phyloP scores from a whole-genome alignment of 2,329 filamentous ascomycete genomes.

The Cladosporium sp. region DNA sequence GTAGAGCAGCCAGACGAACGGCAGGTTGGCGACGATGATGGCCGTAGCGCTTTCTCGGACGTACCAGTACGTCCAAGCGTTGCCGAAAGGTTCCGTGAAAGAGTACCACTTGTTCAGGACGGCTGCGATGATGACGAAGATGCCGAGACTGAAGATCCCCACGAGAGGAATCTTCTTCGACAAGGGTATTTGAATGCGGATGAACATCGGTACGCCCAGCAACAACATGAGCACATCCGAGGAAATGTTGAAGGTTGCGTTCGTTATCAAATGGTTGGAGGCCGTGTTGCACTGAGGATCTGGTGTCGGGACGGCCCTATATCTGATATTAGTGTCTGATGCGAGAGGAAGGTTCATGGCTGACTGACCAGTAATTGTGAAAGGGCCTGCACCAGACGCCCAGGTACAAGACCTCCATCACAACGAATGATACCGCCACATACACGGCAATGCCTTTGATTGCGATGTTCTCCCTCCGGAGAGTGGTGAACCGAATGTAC shows the following conservation, averaged over 20 bases:
- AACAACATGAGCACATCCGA: slow-evolving; percentile 48
- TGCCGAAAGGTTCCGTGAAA: slow-evolving; percentile 58
- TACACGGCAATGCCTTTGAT: slow-evolving; percentile 38
- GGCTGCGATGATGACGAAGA: slow-evolving; percentile 58
- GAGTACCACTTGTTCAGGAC: slow-evolving; percentile 65
- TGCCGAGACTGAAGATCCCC: slow-evolving; percentile 57
- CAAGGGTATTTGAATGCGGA: slow-evolving; percentile 44
- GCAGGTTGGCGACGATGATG: slow-evolving; percentile 61
- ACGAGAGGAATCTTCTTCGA: slow-evolving; percentile 56
- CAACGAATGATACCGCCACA: slow-evolving; percentile 36
- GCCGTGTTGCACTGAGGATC: slow-evolving; percentile 44
- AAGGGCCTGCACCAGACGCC: slow-evolving; percentile 44
- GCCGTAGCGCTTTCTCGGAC: slow-evolving; percentile 60
- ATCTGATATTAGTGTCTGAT: neutral
- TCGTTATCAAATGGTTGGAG: slow-evolving; percentile 40
- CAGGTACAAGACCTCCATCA: slow-evolving; percentile 44
- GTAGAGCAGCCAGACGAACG: slow-evolving; percentile 60
- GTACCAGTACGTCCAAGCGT: slow-evolving; percentile 61
- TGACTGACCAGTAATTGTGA: slow-evolving; percentile 38
- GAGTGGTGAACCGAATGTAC: slow-evolving; percentile 40
- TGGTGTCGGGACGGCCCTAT: slow-evolving; percentile 30
- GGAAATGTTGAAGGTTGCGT: slow-evolving; percentile 46
- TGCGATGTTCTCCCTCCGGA: slow-evolving; percentile 37
- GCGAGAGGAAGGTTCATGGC: neutral
- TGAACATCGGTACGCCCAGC: slow-evolving; percentile 48